Percentiles rank a stretch among this genome's conserved stretches.
Conservation (phyloP, 1,284 basidiomycete species). For the Ceratobasidium sp. region DNA sequence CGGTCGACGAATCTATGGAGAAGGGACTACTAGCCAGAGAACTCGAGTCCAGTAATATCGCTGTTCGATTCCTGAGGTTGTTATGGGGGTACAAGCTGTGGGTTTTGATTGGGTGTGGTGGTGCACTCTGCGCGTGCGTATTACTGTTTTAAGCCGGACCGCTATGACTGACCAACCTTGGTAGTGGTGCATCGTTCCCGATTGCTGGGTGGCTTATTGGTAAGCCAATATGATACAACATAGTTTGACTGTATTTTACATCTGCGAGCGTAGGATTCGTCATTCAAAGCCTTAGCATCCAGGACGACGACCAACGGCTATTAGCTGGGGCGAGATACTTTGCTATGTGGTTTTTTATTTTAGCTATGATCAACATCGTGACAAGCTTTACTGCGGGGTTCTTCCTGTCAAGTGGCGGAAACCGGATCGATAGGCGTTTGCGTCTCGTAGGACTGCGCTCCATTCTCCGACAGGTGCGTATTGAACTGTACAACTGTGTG, state of each 20-base stretch:
- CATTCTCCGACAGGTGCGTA: slow-evolving; percentile 28
- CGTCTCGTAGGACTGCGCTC: slow-evolving; percentile 25
- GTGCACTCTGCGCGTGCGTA: slow-evolving; percentile 31
- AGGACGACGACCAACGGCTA: slow-evolving; percentile 50
- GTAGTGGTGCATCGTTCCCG: slow-evolving; percentile 58
- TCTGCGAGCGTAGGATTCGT: slow-evolving; percentile 45
- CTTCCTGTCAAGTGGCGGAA: slow-evolving; percentile 53
- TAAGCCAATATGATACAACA: neutral
- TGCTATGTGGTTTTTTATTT: slow-evolving; percentile 56
- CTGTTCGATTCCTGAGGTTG: neutral
- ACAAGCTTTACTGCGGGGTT: slow-evolving; percentile 52
- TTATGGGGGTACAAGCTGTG: slow-evolving; percentile 16
- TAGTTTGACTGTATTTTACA: neutral
- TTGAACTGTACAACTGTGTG: neutral
- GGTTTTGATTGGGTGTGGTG: slow-evolving; percentile 22
- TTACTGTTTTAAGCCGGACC: neutral
- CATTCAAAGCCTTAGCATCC: slow-evolving; percentile 52
- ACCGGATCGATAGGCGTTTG: slow-evolving; percentile 51
- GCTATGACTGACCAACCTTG: neutral
- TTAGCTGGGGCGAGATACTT: slow-evolving; percentile 51
- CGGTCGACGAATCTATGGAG: slow-evolving; percentile 14
- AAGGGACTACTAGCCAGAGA: slow-evolving; percentile 6
- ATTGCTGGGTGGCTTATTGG: slow-evolving; percentile 57
- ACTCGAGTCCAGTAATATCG: neutral
- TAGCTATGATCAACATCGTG: slow-evolving; percentile 52